Conservation (phyloP, 768 basidiomycete species). For the Trametes coccinea region DNA sequence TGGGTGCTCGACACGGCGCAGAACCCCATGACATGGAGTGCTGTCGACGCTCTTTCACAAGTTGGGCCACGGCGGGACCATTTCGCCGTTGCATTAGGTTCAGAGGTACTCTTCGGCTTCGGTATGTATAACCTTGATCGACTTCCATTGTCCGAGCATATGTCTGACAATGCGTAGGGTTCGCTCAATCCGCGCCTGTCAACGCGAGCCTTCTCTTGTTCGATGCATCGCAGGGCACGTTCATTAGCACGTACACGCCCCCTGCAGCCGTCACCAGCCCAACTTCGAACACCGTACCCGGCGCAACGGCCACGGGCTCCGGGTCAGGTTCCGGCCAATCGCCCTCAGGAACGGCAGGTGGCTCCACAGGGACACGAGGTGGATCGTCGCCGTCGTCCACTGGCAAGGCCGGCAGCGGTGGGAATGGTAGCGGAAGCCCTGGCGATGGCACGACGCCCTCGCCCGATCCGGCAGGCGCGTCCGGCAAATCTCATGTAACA, state of each 20-base stretch:
- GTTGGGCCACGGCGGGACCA: constrained; percentile 74
- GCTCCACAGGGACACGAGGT: constrained; percentile 5
- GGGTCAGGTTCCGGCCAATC: constrained; percentile 13
- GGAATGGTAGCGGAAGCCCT: constrained; percentile 27
- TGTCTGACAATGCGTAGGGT: constrained; percentile 24
- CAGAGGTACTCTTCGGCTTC: constrained; percentile 72
- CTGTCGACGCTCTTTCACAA: constrained; percentile 49
- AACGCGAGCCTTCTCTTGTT: constrained; percentile 58
- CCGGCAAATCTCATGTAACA: constrained; percentile 31
- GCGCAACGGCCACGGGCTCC: constrained; percentile 23
- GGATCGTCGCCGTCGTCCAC: constrained; percentile 19
- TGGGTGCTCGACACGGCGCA: constrained; percentile 64
- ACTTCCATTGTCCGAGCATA: constrained; percentile 36
- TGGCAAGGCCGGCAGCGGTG: constrained; percentile 24
- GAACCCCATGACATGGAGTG: constrained; percentile 61
- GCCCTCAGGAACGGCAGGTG: constrained; percentile 11
- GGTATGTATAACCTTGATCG: constrained; percentile 51
- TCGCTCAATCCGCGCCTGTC: constrained; percentile 45
- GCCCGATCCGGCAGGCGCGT: background rate
- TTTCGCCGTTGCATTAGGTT: constrained; percentile 61
- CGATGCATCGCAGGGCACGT: constrained; percentile 38
- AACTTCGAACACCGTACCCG: constrained; percentile 29
- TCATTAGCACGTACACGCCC: constrained; percentile 42
- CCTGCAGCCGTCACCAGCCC: constrained; percentile 27
- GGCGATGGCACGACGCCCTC: constrained; percentile 18